Base-by-base conservation (phyloP, 352 stramenopile species). In the Pythium angustatum region DNA sequence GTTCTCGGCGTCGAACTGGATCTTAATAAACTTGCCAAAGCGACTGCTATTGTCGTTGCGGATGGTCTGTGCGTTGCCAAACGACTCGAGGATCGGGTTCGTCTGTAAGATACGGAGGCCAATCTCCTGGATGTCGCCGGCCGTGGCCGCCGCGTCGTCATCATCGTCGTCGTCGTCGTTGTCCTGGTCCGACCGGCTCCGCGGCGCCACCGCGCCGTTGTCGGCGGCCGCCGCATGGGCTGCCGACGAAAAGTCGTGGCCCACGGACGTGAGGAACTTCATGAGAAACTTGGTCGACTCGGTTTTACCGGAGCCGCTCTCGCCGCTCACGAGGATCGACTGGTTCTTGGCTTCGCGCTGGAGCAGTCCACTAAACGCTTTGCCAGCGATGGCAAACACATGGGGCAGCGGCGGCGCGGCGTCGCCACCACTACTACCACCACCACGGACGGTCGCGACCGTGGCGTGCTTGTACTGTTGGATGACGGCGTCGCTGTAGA, bases 41-140 rank as follows among this genome's bases (percentile, higher is more conserved):
- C 95, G 86, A 77, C 78, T 95, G 15, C 78, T 97, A 75, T 99
- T 99, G 75, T 99, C 96, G 71, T 99, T 99, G 34, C 96, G 78
- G 31, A 98, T 93, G 3, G 96, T 99, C 62, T 96, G 88, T 1
- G 96, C 96, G 66, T 99, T 99, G 36, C 96, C 96, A 75, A 99
- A 99, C 27, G 88, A 96, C 75, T 99, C 96, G 19, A 99, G 75
- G 63, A 99, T 98, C 28, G 96, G 96, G 64, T 99, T 99, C 10
- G 91, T 98, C 77, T 98, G 95, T 27, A 98, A 66, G 26, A 98
- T 97, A 48, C 94, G 83, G 26, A 79, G 77, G 14, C 86, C 85
- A 54, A 96, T 93, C 66, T 93, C 81, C 24, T 87, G 76, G 15
- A 85, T 83, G 27, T 78, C 81, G 31, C 64, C 60, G 8, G 62